These are phyloP conservation scores for Tolypocladium amazonense DNA, from an alignment of 2,329 filamentous ascomycete genomes.

Conservation along the genomic window DNA sequence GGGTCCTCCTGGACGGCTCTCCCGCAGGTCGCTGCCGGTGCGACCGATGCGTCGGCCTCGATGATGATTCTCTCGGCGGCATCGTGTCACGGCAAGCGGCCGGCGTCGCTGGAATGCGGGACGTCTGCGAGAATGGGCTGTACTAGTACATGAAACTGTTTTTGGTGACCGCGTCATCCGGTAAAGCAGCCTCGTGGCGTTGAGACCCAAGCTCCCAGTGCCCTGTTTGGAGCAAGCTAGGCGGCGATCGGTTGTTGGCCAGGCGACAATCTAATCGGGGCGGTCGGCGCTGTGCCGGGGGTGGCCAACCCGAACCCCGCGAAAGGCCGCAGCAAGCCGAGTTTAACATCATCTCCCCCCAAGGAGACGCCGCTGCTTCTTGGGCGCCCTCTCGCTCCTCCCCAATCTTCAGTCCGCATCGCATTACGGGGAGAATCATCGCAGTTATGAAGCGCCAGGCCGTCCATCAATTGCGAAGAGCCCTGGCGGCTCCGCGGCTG, in stretches of 20 bases:
- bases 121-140: background rate
- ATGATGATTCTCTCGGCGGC: constrained; percentile 22
- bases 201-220: background rate
- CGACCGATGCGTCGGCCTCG: constrained; percentile 17
- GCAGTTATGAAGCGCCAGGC: constrained; percentile 22
- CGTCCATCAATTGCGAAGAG: constrained; percentile 18
- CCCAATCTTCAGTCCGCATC: constrained; percentile 3
- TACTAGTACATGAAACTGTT: background rate
- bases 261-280: constrained; percentile 28
- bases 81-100: constrained; percentile 12
- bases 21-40: constrained; percentile 14
- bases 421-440: background rate
- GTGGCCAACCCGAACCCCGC: constrained; percentile 12
- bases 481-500: constrained; percentile 10
- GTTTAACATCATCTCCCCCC: constrained; percentile 13
- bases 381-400: background rate
- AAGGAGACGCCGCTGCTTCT: background rate
- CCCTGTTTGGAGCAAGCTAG: background rate
- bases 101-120: constrained; percentile 14
- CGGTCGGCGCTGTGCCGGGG: background rate
- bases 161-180: background rate
- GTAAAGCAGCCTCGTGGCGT: background rate
- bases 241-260: constrained; percentile 20
- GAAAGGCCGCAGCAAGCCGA: constrained; percentile 28
- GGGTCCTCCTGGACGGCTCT: constrained; percentile 20